A percentile compares a stretch with the other conserved stretches of the same genome.
Evolutionary conservation across 441 rosid genomes (phyloP).

Genomic region (Caryocar brasiliense): DNA sequence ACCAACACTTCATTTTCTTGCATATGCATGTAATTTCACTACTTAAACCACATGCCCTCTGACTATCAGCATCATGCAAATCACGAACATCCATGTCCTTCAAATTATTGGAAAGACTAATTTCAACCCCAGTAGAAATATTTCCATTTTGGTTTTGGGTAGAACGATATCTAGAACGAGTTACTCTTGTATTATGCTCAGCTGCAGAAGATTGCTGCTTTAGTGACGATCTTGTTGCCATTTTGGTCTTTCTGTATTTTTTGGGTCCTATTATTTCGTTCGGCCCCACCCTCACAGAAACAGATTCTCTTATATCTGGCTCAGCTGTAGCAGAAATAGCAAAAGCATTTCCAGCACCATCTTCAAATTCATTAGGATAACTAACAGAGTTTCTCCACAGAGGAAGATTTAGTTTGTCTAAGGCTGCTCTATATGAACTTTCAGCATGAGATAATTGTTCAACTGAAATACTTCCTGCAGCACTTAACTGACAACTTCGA

Average conservation of each 20-base stretch:
- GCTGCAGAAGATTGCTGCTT: conserved; percentile 31
- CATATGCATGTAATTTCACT: conserved; percentile 42
- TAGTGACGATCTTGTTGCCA: conserved; percentile 22
- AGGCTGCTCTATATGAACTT: conserved; percentile 46
- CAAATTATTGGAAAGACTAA: conserved; percentile 17
- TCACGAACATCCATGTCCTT: conserved; percentile 17
- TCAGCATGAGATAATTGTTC: conserved; percentile 49
- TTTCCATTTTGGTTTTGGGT: conserved; percentile 33
- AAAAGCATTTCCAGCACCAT: conserved; percentile 14
- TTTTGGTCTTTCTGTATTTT: conserved; percentile 42
- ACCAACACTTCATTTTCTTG: conserved; percentile 51
- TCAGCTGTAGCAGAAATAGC: conserved; percentile 4
- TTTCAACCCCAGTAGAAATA: conserved; percentile 21
- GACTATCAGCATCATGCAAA: conserved; percentile 13
- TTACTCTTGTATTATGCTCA: conserved; percentile 45
- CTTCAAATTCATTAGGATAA: conserved; percentile 22
- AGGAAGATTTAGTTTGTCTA: conserved; percentile 46
- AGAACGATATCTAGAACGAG: conserved; percentile 66
- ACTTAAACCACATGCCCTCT: conserved; percentile 17
- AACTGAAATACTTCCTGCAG: conserved; percentile 14
- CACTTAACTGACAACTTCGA: conserved; percentile 27
- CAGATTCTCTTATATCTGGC: conserved; percentile 7
- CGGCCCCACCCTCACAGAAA: conserved; percentile 9
- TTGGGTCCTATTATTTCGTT: conserved; percentile 27
- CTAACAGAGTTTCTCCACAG: conserved; percentile 47